Evolutionary conservation across 768 basidiomycete species (phyloP).

Genomic region (Boletus huronensis): DNA sequence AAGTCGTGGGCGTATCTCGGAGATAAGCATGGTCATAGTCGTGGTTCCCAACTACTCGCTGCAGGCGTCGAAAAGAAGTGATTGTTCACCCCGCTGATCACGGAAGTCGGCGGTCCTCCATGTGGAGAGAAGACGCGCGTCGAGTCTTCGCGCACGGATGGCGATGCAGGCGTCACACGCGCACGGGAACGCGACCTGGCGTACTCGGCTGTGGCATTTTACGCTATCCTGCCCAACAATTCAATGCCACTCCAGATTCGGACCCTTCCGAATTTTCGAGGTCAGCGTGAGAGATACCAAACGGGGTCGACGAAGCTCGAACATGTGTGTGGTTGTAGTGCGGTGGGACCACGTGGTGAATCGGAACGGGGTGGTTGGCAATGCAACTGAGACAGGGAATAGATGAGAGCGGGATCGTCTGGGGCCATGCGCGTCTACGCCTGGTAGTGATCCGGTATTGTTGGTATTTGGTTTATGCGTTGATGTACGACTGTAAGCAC

Average conservation of each 20-base stretch:
- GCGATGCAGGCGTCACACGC: conserved; percentile 8
- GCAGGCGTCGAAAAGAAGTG: conserved; percentile 61
- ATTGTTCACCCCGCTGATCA: conserved; percentile 27
- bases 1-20: conserved; percentile 10
- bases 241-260: conserved; percentile 63
- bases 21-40: conserved; percentile 5
- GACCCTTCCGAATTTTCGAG: conserved; percentile 54
- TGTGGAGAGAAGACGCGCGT: conserved; percentile 18
- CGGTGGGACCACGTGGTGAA: conserved; percentile 14
- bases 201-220: conserved; percentile 42
- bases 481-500: conserved; percentile 40
- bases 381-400: conserved; percentile 56
- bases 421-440: conserved; percentile 22
- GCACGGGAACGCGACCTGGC: conserved; percentile 34
- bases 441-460: conserved; percentile 35
- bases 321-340: conserved; percentile 22
- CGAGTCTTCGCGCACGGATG: neutral
- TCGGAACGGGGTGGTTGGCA: conserved; percentile 27
- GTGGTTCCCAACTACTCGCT: conserved; percentile 22
- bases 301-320: conserved; percentile 24
- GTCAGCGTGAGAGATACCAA: conserved; percentile 43
- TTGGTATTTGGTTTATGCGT: conserved; percentile 32
- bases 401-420: conserved; percentile 43
- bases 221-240: conserved; percentile 58
- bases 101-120: conserved; percentile 19